Base-by-base conservation (phyloP, 805 yeast species). In the Pichia kluyveri region DNA sequence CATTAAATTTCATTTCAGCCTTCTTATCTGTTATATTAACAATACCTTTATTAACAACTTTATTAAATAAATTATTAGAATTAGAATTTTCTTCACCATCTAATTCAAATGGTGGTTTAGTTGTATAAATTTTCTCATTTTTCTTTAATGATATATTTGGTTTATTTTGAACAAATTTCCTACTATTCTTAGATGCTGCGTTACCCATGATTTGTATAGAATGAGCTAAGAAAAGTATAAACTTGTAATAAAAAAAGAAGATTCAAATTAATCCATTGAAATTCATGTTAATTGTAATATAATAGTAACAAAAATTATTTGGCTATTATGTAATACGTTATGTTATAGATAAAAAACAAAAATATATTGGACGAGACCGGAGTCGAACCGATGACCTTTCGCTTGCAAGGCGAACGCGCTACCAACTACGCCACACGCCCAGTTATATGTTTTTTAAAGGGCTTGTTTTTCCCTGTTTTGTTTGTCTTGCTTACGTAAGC, bases 381-480 rank as follows among this genome's bases (percentile, higher is more conserved):
- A 79, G 66, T 79, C 82, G 84, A 80, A 80, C 84, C 83, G 73
- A 70, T 75, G 85, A 78, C 85, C 85, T 80, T 73, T 72, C 71
- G 76, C 85, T 75, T 79, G 84, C 84, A 77, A 79, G 80, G 84
- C 80, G 73, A 71, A 73, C 83, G 84, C 83, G 83, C 83, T 79
- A 79, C 85, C 85, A 79, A 78, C 85, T 79, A 76, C 83, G 83
- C 85, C 82, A 79, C 81, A 76, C 81, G 83, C 84, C 84, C 83
- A 44, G 34, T 39, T 32, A 4, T 14, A 2, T 7, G 12, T 3
- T 4, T 34, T 34, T 34, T 12, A 8, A 30, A 12, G 32, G 14
- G 32, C 32, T 12, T 30, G 4, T 3, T 30, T 10, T 12, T 30
- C 1, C 14, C 11, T 30, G 32, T 30, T 30, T 30, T 23, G 26